A percentile compares a stretch with the other conserved stretches of the same genome.
Evolutionary conservation across 2,329 filamentous ascomycete genomes (phyloP).

Genomic region (Stachybotrys chartarum): DNA sequence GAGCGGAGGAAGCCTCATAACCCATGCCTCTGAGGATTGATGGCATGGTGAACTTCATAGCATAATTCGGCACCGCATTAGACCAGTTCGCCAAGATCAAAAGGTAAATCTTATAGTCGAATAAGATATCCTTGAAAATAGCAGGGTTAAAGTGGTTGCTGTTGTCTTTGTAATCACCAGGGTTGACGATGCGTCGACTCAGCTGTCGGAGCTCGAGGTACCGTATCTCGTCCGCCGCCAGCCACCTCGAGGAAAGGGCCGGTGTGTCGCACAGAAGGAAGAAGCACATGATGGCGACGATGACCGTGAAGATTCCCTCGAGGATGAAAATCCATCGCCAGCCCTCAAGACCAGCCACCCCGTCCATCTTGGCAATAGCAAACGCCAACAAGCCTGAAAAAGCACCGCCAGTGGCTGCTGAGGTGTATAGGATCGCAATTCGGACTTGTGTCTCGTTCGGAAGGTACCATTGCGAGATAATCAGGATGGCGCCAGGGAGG

Average conservation of each 20-base stretch:
- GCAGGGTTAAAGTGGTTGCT: slow-evolving; percentile 23
- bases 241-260: slow-evolving; percentile 23
- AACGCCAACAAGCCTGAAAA: slow-evolving; percentile 39
- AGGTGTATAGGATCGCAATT: slow-evolving; percentile 27
- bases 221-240: slow-evolving; percentile 30
- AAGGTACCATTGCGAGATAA: slow-evolving; percentile 24
- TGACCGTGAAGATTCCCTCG: slow-evolving; percentile 37
- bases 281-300: slow-evolving; percentile 30
- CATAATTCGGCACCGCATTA: slow-evolving; percentile 28
- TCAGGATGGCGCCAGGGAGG: slow-evolving; percentile 21
- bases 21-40: slow-evolving; percentile 33
- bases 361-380: slow-evolving; percentile 38
- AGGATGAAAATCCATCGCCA: slow-evolving; percentile 49
- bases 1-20: slow-evolving; percentile 23
- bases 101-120: slow-evolving; percentile 39
- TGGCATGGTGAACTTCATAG: slow-evolving; percentile 26
- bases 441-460: slow-evolving; percentile 19
- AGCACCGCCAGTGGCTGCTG: slow-evolving; percentile 29
- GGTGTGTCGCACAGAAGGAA: slow-evolving; percentile 39
- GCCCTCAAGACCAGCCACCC: slow-evolving; percentile 30
- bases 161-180: slow-evolving; percentile 14
- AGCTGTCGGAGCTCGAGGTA: slow-evolving; percentile 30
- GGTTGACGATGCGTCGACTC: slow-evolving; percentile 16
- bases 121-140: slow-evolving; percentile 29
- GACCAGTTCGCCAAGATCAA: slow-evolving; percentile 35